Base-by-base conservation (phyloP, 768 basidiomycete species). In the Suillus ampliporus region DNA sequence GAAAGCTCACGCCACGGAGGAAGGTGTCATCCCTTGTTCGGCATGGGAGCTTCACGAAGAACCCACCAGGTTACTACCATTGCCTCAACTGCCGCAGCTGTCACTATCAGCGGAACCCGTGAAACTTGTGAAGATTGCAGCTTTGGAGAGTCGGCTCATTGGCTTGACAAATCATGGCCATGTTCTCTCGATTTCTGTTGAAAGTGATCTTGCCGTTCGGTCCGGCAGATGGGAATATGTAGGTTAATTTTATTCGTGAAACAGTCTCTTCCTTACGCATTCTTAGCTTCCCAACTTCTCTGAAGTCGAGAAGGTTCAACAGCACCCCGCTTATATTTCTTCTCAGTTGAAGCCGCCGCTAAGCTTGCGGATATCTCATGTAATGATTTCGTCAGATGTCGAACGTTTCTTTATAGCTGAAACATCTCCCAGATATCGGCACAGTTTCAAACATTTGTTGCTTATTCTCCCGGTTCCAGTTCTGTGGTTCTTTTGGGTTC, bases 141-240 rank as follows among this genome's bases (percentile, higher is more conserved):
- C 87, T 5, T 83, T 94, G 64, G 87, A 92, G 59, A 79, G 81
- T 53, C 83, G 87, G 66, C 72, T 97, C 31, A 77, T 97, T 62
- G 95, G 90, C 14, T 77, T 99, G 68, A 95, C 94, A 15, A 87
- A 90, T 69, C 77, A 83, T 40, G 92, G 92, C 0, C 90, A 92
- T 71, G 90, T 96, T 54, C 77, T 93, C 65, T 86, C 86, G 69
- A 87, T 87, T 68, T 66, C 79, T 37, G 79, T 88, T 43, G 74
- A 76, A 2, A 73, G 76, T 48, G 85, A 86, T 65, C 71, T 67
- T 1, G 65, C 72, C 69, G 23, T 76, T 73, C 50, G 62, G 67
- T 43, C 72, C 65, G 84, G 85, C 35, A 69, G 70, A 17, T 91
- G 92, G 94, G 77, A 84, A 84, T 94, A 93, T 74, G 93, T 92